A percentile compares a stretch with the other conserved stretches of the same genome.
phyloP scores from a whole-genome alignment of 371 early-diverging fungal species.

The Apophysomyces ossiformis region DNA sequence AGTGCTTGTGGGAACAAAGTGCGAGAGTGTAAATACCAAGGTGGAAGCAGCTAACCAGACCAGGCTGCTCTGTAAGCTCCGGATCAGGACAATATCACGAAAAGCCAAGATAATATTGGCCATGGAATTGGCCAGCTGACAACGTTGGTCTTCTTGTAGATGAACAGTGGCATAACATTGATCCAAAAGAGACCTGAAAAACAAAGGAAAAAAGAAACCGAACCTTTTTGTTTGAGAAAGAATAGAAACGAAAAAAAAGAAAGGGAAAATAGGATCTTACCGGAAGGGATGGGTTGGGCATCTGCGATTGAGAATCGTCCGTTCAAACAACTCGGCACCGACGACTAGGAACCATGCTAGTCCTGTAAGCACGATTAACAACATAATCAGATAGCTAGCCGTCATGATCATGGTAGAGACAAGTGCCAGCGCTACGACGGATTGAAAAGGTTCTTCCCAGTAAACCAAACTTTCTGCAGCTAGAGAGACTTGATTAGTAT shows the following conservation, averaged over 20 bases:
- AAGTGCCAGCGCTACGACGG: neutral
- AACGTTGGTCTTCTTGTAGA: neutral
- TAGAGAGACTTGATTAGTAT: neutral
- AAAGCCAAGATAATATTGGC: neutral
- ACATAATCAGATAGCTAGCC: neutral
- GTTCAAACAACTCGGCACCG: neutral
- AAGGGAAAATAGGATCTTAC: neutral
- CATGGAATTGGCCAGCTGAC: neutral
- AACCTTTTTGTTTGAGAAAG: neutral
- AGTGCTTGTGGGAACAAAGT: neutral
- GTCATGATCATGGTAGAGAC: conserved; percentile 5
- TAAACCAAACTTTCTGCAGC: neutral
- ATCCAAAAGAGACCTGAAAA: neutral
- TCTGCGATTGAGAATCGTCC: conserved; percentile 1
- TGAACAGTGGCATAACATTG: neutral
- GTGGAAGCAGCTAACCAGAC: conserved; percentile 1
- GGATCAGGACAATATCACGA: neutral
- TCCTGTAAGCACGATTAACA: neutral
- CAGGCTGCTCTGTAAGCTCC: neutral
- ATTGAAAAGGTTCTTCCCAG: conserved; percentile 4
- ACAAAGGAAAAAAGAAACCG: neutral
- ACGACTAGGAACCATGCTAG: neutral
- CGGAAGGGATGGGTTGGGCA: neutral
- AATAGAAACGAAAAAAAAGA: neutral
- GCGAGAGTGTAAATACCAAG: neutral